Conservation (phyloP, 2,329 filamentous ascomycete genomes). For the Didymosphaeria variabile region DNA sequence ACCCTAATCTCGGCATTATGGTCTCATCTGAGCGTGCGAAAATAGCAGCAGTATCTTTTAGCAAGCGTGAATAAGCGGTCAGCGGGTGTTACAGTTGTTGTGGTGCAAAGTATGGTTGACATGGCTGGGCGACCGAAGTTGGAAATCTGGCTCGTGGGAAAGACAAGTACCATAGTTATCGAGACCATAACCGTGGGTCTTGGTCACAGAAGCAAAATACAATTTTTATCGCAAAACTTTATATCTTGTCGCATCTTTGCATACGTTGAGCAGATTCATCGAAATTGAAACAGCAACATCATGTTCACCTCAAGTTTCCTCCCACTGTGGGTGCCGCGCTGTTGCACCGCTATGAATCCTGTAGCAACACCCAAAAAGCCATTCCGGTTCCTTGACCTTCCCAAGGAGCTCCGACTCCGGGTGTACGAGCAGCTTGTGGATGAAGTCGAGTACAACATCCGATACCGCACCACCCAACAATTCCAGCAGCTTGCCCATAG, state of each 20-base stretch:
- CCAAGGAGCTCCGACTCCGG: not conserved
- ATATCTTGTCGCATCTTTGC: not conserved
- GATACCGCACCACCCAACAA: not conserved
- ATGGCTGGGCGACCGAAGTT: too few relatives aligned
- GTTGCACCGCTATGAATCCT: not conserved
- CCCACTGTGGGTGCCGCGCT: not conserved
- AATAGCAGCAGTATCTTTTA: too few relatives aligned
- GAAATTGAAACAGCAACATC: not conserved
- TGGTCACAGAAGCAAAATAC: not conserved
- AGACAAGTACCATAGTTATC: too few relatives aligned
- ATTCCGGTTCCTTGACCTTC: slow-evolving; percentile 2
- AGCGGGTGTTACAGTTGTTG: not conserved
- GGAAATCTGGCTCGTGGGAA: not conserved
- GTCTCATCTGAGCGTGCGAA: too few relatives aligned
- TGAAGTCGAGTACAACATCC: not conserved
- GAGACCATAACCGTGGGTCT: not conserved
- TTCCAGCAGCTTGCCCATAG: not conserved
- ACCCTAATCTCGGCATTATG: too few relatives aligned
- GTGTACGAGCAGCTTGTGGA: slow-evolving; percentile 1
- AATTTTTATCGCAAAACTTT: not conserved
- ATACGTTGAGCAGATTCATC: not conserved
- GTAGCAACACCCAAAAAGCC: not conserved
- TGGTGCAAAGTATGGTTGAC: not conserved
- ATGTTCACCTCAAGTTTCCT: not conserved
- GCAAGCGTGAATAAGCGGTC: too few relatives aligned